phyloP scores from a whole-genome alignment of 257 asterid genomes.

The Rauvolfia tetraphylla region DNA sequence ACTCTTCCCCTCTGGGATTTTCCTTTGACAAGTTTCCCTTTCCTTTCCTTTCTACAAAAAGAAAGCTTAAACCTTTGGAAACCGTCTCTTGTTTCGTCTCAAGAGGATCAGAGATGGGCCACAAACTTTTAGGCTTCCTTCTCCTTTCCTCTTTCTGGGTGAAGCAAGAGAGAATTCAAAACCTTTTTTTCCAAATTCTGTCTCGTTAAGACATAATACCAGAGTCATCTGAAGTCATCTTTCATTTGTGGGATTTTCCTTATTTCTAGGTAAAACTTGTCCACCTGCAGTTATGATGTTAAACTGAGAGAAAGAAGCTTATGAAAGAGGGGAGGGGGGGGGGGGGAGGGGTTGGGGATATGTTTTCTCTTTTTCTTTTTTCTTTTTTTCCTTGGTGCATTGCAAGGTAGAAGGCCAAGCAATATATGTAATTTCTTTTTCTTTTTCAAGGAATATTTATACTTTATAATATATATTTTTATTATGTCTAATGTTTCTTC shows the following conservation, averaged over 20 bases:
- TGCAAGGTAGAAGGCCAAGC: too few species aligned
- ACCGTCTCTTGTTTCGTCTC: neutral
- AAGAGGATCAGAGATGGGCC: neutral
- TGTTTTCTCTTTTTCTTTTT: too few species aligned
- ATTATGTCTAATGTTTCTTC: too few species aligned
- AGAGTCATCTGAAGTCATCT: neutral
- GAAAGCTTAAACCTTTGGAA: neutral
- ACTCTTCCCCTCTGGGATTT: neutral
- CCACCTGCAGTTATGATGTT: neutral
- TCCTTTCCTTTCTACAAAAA: neutral
- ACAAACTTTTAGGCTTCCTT: neutral
- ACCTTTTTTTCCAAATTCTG: neutral
- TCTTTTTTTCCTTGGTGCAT: too few species aligned
- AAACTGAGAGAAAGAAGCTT: neutral
- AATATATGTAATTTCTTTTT: too few species aligned
- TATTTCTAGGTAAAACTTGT: neutral
- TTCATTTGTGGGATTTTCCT: slow-evolving; percentile 5
- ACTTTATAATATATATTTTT: too few species aligned
- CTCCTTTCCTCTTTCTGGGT: too few species aligned
- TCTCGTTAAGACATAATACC: neutral
- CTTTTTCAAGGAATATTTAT: too few species aligned
- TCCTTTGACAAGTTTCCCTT: neutral
- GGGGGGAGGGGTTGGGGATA: too few species aligned
- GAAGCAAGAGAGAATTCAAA: neutral
- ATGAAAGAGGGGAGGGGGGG: too few species aligned